A percentile compares a stretch with the other conserved stretches of the same genome.
These are phyloP conservation scores for Nicotiana noctiflora DNA, from an alignment of 257 asterid genomes.

Conservation along the genomic window DNA sequence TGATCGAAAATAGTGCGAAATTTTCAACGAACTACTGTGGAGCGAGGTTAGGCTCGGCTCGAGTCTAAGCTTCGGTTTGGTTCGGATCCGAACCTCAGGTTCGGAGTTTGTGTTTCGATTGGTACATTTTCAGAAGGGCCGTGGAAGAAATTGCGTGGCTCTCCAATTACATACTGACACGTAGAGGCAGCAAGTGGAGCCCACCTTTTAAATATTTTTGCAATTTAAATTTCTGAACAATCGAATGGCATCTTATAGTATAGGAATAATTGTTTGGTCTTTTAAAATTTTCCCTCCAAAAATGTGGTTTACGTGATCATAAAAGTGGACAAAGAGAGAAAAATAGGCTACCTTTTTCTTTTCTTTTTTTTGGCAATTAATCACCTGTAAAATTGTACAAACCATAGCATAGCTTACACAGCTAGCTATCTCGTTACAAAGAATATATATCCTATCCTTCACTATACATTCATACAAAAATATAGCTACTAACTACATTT, in stretches of 20 bases:
- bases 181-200: neutral
- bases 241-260: neutral
- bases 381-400: too few relatives aligned
- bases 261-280: neutral
- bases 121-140: neutral
- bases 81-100: neutral
- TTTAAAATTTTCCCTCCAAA: slow-evolving; percentile 9
- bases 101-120: neutral
- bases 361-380: too few relatives aligned
- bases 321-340: neutral
- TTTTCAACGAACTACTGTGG: slow-evolving; percentile 2
- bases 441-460: too few relatives aligned
- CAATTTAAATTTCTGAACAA: neutral
- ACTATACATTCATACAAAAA: too few relatives aligned
- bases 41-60: neutral
- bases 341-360: neutral
- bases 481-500: too few relatives aligned
- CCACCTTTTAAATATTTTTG: neutral
- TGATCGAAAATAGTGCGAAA: slow-evolving; percentile 2
- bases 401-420: too few relatives aligned
- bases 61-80: neutral
- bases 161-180: neutral
- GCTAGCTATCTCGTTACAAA: too few relatives aligned
- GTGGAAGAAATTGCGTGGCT: neutral
- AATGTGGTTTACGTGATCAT: slow-evolving; percentile 3